Evolutionary conservation across 495 filamentous ascomycete genomes (phyloP), one percentile per base, ranked within the genome.

Genomic region (Hypoxylon cercidicola): DNA sequence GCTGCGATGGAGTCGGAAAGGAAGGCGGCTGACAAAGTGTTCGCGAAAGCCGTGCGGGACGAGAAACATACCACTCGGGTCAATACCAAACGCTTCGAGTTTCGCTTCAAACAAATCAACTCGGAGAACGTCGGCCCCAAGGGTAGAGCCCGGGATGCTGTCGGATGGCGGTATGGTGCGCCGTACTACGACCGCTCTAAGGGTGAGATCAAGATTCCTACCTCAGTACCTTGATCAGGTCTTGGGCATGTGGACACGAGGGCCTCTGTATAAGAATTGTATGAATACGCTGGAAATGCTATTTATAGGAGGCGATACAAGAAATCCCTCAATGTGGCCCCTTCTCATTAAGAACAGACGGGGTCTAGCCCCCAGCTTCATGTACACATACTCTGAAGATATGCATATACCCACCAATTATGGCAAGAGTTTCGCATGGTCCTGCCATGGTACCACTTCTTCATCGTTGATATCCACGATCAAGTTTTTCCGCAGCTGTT

Each of bases 21-120:
- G 25, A 60, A 32, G 45, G 56, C 72, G 10, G 77, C 76, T n/a
- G 55, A 66, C 3, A 77, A 67, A 45, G 81, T 81, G 62, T 70
- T 82, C 9, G 71, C 74, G 57, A 77, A 78, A 41, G 78, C 68
- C 52, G 53, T 72, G 55, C 53, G 71, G 59, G 78, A 75, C 19
- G 78, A 79, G 49, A 75, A 73, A 51, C 68, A 72, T 25, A 81
- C 84, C 13, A 79, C 84, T 45, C 82, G 77, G 6, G 75, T 82
- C 23, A 53, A 76, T 10, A 72, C 74, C 50, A 75, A 74, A 0
- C 83, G 87, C 19, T 96, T 89, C 78, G 89, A 92, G 73, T 98
- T 94, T 80, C 86, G 88, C 53, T 88, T 99, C 70, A 81, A 87
- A 75, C 85, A 94, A 58, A 69, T 81, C 64, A 81, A 78, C 61